These are phyloP conservation scores for Punica granatum DNA, from an alignment of 345 rosid genomes.

Conservation along the genomic window DNA sequence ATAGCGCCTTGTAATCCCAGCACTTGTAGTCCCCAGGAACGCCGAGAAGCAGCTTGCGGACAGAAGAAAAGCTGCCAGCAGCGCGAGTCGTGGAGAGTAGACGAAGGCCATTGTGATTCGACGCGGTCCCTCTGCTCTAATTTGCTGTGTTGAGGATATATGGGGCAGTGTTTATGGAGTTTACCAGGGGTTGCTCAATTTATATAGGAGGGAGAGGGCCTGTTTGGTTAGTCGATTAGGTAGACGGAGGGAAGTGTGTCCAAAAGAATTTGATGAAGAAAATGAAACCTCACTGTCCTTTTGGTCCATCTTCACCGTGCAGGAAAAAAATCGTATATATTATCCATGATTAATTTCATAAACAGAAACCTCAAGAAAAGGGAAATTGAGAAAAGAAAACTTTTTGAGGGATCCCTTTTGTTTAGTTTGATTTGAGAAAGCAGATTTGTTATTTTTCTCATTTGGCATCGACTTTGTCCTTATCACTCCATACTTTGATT, in stretches of 20 bases:
- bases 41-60: conserved; percentile 14
- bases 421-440: too few species aligned
- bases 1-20: conserved; percentile 39
- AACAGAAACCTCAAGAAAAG: too few species aligned
- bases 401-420: too few species aligned
- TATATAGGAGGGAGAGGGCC: not conserved
- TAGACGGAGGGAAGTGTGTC: not conserved
- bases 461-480: too few species aligned
- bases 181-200: not conserved
- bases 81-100: not conserved
- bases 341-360: too few species aligned
- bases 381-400: too few species aligned
- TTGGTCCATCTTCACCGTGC: conserved; percentile 22
- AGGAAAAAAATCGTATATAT: too few species aligned
- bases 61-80: conserved; percentile 16
- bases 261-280: conserved; percentile 4
- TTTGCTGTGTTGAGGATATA: not conserved
- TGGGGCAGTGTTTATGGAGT: not conserved
- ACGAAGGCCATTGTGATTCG: not conserved
- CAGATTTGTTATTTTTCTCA: too few species aligned
- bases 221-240: conserved; percentile 23
- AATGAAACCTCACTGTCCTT: conserved; percentile 16
- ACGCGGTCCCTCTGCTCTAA: not conserved
- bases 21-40: conserved; percentile 20
- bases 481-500: too few species aligned